Evolutionary conservation across 164 flowering plant species (phyloP), one percentile per base, ranked within the genome.

Genomic region (Macadamia tetraphylla): DNA sequence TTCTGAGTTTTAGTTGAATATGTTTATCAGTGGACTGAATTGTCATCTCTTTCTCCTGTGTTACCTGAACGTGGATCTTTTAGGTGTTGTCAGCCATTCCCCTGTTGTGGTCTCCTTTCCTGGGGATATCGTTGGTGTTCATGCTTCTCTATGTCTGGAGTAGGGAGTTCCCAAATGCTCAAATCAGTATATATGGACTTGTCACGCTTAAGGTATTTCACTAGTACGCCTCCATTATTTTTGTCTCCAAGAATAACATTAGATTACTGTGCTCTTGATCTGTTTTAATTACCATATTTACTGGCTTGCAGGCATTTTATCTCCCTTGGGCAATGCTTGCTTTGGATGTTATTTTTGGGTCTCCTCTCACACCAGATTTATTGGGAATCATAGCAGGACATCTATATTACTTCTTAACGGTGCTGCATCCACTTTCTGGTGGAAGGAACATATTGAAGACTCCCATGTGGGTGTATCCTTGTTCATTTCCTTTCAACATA

Each of bases 251-350:
- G 14, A 64, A 17, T 57, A 1, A 8, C 15, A 9, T 18, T 17
- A 29, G 6, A 12, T 14, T 0, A 7, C 8, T 13, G 30, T 60
- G 9, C 51, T 35, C 31, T 40, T 17, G 31, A 18, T 51, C 0
- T 23, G 43, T 49, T 32, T 62, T 30, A 49, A 12, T 29, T 29
- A 13, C 40, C 17, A n/a, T 48, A 30, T 11, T 73, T 30, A 61
- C 46, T 18, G 40, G 69, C 48, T 64, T 73, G 67, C 90, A 95
- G 99, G 98, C 96, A 58, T 95, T 95, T 78, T 95, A 95, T 77
- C 78, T 95, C 29, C 99, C 99, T 58, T 95, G 98, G 99, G 89
- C 92, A 60, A 92, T 95, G 98, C 94, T 95, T 57, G 92, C 77
- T 32, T 72, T 95, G 77, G 99, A 95, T 77, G 96, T 91, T 64